A percentile compares a stretch with the other conserved stretches of the same genome.
phyloP scores from a whole-genome alignment of 257 asterid genomes.

The Nicotiana otophora region DNA sequence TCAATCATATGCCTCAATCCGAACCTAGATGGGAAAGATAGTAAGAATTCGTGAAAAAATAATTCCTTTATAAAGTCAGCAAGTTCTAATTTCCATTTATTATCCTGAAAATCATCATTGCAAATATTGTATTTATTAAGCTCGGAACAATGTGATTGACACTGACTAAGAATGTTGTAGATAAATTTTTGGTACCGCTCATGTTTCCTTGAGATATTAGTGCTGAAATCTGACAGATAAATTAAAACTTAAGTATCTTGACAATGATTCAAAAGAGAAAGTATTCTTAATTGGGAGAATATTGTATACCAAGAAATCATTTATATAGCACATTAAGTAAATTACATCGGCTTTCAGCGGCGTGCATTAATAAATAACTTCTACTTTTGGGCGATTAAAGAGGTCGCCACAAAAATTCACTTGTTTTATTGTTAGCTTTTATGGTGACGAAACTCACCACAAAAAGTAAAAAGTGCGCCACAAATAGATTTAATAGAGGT shows the following conservation, averaged over 20 bases:
- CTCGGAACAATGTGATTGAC: slow-evolving; percentile 42
- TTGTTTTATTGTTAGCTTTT: no score
- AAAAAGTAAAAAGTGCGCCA: no score
- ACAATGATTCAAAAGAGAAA: not conserved
- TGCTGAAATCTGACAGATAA: slow-evolving; percentile 36
- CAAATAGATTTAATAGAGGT: no score
- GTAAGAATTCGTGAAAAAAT: not conserved
- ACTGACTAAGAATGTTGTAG: slow-evolving; percentile 38
- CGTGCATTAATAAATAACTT: not conserved
- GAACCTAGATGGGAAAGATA: not conserved
- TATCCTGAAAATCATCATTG: slow-evolving; percentile 31
- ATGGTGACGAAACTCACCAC: no score
- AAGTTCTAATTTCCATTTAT: slow-evolving; percentile 71
- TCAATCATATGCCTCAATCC: not conserved
- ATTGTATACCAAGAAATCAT: not conserved
- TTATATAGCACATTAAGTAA: not conserved
- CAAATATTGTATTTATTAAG: slow-evolving; percentile 27
- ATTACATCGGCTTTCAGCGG: not conserved
- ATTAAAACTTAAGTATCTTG: not conserved
- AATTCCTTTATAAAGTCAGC: not conserved
- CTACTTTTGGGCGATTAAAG: no score
- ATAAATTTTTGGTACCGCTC: slow-evolving; percentile 11
- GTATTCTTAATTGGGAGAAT: not conserved
- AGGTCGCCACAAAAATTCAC: no score
- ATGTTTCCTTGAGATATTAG: slow-evolving; percentile 31